phyloP scores from a whole-genome alignment of 2,329 filamentous ascomycete species.

The Exophiala bonariae region DNA sequence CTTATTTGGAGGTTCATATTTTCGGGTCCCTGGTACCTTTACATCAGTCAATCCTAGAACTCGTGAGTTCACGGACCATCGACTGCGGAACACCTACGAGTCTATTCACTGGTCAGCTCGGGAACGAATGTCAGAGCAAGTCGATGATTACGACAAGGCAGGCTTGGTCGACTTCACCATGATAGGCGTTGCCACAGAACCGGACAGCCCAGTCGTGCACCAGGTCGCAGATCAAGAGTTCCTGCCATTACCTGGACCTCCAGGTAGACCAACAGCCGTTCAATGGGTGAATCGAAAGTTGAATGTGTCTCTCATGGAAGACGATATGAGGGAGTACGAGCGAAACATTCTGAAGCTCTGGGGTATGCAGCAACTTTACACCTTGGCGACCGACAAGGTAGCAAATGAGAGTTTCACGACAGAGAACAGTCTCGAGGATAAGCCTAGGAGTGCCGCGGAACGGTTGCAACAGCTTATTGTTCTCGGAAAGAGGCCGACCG shows the following conservation, averaged over 20 bases:
- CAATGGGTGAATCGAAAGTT: slow-evolving; percentile 5
- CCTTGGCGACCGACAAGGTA: neutral
- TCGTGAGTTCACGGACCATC: neutral
- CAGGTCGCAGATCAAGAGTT: neutral
- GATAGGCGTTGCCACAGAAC: slow-evolving; percentile 5
- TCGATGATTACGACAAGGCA: slow-evolving; percentile 48
- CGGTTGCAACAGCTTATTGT: too few relatives aligned
- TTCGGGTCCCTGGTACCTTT: slow-evolving; percentile 7
- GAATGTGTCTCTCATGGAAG: slow-evolving; percentile 10
- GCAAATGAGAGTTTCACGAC: too few relatives aligned
- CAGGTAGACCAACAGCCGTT: neutral
- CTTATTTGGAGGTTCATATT: slow-evolving; percentile 3
- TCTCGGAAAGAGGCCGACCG: too few relatives aligned
- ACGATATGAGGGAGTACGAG: slow-evolving; percentile 17
- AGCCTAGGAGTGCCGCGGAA: too few relatives aligned
- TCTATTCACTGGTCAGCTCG: slow-evolving; percentile 55
- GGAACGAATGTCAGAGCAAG: slow-evolving; percentile 50
- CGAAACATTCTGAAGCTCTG: slow-evolving; percentile 12
- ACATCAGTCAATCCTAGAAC: slow-evolving; percentile 2
- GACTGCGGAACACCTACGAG: slow-evolving; percentile 54
- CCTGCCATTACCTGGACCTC: slow-evolving; percentile 1
- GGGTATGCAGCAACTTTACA: slow-evolving; percentile 6
- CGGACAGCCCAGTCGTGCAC: slow-evolving; percentile 9
- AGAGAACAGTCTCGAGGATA: too few relatives aligned
- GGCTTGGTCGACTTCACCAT: slow-evolving; percentile 45